phyloP scores from a whole-genome alignment of 2,329 filamentous ascomycete species.

The Coleophoma crateriformis region DNA sequence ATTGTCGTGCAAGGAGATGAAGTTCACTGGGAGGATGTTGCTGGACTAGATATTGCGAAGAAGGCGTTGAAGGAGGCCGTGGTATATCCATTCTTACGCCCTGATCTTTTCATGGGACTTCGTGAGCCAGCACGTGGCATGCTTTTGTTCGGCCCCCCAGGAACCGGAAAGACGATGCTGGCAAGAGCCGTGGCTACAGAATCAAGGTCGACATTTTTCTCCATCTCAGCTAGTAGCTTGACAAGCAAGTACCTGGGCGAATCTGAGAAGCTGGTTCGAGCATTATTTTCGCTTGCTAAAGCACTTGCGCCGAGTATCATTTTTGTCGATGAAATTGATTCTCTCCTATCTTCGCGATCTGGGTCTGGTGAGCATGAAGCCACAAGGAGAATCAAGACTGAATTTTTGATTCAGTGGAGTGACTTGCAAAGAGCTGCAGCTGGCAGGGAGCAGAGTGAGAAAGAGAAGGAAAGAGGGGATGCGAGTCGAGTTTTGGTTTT shows the following conservation, averaged over 20 bases:
- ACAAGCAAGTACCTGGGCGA: slow-evolving; percentile 96
- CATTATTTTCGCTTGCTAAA: slow-evolving; percentile 86
- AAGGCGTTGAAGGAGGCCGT: slow-evolving; percentile 90
- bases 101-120: slow-evolving; percentile 92
- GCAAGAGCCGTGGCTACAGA: slow-evolving; percentile 93
- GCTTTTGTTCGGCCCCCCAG: slow-evolving; percentile 91
- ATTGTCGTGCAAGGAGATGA: slow-evolving; percentile 93
- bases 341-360: slow-evolving; percentile 76
- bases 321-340: slow-evolving; percentile 98
- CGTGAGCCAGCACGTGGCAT: slow-evolving; percentile 92
- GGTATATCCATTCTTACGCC: slow-evolving; percentile 92
- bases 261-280: slow-evolving; percentile 91
- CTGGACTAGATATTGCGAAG: slow-evolving; percentile 85
- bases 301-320: slow-evolving; percentile 90
- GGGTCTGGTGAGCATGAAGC: slow-evolving; percentile 88
- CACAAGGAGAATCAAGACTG: slow-evolving; percentile 89
- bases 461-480: slow-evolving; percentile 69
- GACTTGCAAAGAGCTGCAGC: slow-evolving; percentile 89
- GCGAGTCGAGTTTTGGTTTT: slow-evolving; percentile 85
- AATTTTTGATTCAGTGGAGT: slow-evolving; percentile 97
- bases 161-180: slow-evolving; percentile 98
- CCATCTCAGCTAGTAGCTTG: slow-evolving; percentile 88
- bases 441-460: slow-evolving; percentile 65
- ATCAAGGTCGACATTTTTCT: slow-evolving; percentile 92
- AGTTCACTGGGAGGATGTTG: slow-evolving; percentile 91